Percentiles rank a stretch among this genome's conserved stretches.
phyloP scores from a whole-genome alignment of 352 stramenopile species.

The Globisporangium alternatum region DNA sequence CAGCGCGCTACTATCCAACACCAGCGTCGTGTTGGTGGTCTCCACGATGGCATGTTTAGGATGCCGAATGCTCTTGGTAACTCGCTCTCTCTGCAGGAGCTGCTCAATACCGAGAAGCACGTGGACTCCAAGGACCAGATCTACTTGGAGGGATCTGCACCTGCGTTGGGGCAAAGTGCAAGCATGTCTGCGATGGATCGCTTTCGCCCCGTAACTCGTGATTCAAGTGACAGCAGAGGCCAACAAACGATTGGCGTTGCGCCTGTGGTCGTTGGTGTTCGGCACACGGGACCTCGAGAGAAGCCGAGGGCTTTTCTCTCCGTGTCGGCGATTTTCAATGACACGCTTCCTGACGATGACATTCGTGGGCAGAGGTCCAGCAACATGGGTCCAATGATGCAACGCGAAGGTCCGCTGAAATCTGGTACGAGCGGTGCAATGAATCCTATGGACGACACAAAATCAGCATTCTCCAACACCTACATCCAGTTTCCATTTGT shows the following conservation, averaged over 20 bases:
- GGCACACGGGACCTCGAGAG: constrained; percentile 21
- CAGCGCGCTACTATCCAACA: constrained; percentile 37
- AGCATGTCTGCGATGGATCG: constrained; percentile 39
- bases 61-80: constrained; percentile 25
- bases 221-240: constrained; percentile 5
- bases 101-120: constrained; percentile 23
- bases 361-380: background rate
- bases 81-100: constrained; percentile 44
- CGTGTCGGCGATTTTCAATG: constrained; percentile 15
- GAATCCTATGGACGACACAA: background rate
- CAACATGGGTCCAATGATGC: background rate
- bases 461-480: constrained; percentile 22
- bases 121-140: constrained; percentile 22
- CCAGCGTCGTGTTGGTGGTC: constrained; percentile 35
- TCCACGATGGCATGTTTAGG: constrained; percentile 50
- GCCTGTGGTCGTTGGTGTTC: constrained; percentile 34
- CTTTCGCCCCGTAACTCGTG: constrained; percentile 34
- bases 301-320: constrained; percentile 24
- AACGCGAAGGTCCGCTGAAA: background rate
- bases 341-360: background rate
- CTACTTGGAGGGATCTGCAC: constrained; percentile 31
- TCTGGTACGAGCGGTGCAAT: background rate
- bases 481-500: constrained; percentile 67
- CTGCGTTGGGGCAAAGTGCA: constrained; percentile 28
- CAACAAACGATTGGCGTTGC: background rate